These are phyloP conservation scores for Aspergillus fijiensis DNA, from an alignment of 2,329 filamentous ascomycete genomes.

Conservation along the genomic window DNA sequence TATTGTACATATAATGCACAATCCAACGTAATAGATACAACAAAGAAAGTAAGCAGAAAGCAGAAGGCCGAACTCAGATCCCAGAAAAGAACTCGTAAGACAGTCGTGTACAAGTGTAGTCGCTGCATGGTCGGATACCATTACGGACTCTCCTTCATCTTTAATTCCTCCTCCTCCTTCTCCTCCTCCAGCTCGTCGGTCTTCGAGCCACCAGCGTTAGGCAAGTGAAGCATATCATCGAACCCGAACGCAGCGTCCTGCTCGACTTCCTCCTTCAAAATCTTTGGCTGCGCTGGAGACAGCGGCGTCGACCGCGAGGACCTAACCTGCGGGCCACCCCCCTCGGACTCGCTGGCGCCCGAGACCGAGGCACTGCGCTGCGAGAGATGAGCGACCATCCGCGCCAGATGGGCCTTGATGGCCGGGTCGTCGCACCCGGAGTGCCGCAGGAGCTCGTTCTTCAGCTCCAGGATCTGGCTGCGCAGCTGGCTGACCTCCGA, in stretches of 20 bases:
- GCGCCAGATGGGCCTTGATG: constrained; percentile 38
- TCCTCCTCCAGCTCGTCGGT: background rate
- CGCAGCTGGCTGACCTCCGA: constrained; percentile 36
- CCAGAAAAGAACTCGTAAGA: background rate
- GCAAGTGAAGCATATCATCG: background rate
- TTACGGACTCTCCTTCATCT: background rate
- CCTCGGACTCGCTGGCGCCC: background rate
- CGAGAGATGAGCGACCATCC: constrained; percentile 35
- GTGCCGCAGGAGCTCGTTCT: constrained; percentile 43
- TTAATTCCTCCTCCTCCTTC: background rate
- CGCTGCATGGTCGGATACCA: background rate
- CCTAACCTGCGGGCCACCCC: background rate
- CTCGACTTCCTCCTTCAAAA: background rate
- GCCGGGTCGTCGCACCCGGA: constrained; percentile 40
- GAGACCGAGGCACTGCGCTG: background rate
- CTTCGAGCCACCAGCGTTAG: background rate
- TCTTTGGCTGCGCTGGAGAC: no score
- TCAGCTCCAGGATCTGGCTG: constrained; percentile 39
- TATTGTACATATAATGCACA: no score
- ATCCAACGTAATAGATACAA: background rate
- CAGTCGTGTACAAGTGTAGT: background rate
- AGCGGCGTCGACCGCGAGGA: no score
- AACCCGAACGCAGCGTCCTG: background rate
- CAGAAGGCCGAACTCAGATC: background rate
- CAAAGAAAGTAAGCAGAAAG: background rate